These are phyloP conservation scores for Aspergillus unguis DNA, from an alignment of 2,329 filamentous ascomycete species.

Conservation along the genomic window DNA sequence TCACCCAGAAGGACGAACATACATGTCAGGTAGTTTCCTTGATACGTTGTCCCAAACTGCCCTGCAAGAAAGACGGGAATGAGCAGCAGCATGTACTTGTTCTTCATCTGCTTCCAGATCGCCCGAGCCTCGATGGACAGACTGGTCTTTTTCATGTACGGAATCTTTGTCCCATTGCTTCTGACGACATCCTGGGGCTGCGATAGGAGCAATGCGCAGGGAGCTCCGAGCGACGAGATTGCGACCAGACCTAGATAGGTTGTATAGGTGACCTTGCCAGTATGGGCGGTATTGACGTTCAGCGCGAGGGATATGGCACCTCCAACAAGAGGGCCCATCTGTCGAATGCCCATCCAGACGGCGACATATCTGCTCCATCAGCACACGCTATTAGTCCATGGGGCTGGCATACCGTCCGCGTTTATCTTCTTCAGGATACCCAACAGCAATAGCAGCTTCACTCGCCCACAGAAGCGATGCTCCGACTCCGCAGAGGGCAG, in stretches of 20 bases:
- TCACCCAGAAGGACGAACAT: background rate
- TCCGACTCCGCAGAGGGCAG: slow-evolving; percentile 6
- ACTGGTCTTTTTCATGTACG: slow-evolving; percentile 6
- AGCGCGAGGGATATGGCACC: slow-evolving; percentile 10
- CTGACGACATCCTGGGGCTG: slow-evolving; percentile 7
- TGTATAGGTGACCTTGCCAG: slow-evolving; percentile 9
- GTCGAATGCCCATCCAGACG: slow-evolving; percentile 3
- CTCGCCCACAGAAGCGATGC: slow-evolving; percentile 8
- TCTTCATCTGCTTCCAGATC: slow-evolving; percentile 7
- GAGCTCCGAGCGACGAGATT: slow-evolving; percentile 5
- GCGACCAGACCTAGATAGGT: slow-evolving; percentile 9
- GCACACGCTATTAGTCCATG: no score
- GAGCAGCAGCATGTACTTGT: slow-evolving; percentile 8
- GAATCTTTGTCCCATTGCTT: slow-evolving; percentile 9
- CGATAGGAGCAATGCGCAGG: slow-evolving; percentile 1
- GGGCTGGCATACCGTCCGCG: background rate
- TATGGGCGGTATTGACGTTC: slow-evolving; percentile 6
- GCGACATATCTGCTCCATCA: background rate
- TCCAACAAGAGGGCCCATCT: slow-evolving; percentile 10
- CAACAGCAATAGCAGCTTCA: slow-evolving; percentile 9
- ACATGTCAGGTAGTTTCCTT: slow-evolving; percentile 9
- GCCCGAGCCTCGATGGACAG: slow-evolving; percentile 5
- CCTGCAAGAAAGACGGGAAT: slow-evolving; percentile 7
- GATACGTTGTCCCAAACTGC: slow-evolving; percentile 8
- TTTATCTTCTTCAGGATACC: slow-evolving; percentile 9